These are phyloP conservation scores for Mycena venus DNA, from an alignment of 768 basidiomycete species.

Conservation along the genomic window DNA sequence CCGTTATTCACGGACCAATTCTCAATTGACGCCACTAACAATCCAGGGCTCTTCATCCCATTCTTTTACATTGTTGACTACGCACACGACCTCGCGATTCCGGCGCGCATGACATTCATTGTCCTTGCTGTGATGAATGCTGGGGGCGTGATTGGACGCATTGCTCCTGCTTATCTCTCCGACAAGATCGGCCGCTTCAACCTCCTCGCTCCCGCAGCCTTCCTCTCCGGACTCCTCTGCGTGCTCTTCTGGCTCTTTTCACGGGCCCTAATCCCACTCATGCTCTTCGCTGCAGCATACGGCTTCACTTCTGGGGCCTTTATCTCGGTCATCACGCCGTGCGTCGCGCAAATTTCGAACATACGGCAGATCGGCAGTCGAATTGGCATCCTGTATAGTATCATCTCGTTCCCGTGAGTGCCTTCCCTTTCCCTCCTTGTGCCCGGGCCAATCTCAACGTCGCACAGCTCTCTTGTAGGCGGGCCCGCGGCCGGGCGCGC, in stretches of 20 bases:
- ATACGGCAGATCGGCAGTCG: constrained; percentile 69
- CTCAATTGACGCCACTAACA: not conserved
- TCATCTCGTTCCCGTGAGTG: constrained; percentile 80
- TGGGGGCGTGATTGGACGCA: constrained; percentile 74
- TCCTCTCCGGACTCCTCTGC: constrained; percentile 71
- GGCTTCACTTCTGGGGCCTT: constrained; percentile 79
- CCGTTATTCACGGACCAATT: not conserved
- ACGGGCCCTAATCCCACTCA: constrained; percentile 53
- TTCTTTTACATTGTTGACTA: constrained; percentile 79
- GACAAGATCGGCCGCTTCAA: constrained; percentile 78
- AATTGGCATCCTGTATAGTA: constrained; percentile 74
- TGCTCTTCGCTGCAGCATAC: constrained; percentile 67
- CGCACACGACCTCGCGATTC: constrained; percentile 58
- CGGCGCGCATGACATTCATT: constrained; percentile 59
- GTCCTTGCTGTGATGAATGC: constrained; percentile 79
- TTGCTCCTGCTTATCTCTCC: constrained; percentile 73
- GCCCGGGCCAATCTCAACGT: not conserved
- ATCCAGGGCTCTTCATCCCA: constrained; percentile 76
- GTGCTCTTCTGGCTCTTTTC: constrained; percentile 71
- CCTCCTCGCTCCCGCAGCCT: constrained; percentile 71
- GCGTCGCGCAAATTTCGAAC: constrained; percentile 76
- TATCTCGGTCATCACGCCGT: constrained; percentile 76
- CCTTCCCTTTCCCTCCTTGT: not conserved
- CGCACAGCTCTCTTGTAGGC: constrained; percentile 69
- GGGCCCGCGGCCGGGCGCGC: constrained; percentile 73